Conservation (phyloP, 2,329 filamentous ascomycete genomes). For the Monascus ruber region DNA sequence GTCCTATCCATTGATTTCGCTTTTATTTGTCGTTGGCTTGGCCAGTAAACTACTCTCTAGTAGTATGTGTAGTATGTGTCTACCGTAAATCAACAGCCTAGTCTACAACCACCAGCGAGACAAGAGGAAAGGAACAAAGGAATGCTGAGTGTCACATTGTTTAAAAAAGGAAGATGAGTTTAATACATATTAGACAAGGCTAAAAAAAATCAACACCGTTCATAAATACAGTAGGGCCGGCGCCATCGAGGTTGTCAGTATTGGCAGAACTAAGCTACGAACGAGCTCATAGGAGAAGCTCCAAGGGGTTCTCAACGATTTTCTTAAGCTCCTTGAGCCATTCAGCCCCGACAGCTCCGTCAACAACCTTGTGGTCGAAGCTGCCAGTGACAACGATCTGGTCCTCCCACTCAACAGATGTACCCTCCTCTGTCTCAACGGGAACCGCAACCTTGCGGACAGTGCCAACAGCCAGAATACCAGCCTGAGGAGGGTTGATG, state of each 20-base stretch:
- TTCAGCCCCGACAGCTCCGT: constrained; percentile 90
- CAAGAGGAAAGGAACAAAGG: constrained; percentile 17
- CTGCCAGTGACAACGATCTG: constrained; percentile 90
- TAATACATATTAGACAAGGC: constrained; percentile 26
- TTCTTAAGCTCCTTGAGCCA: constrained; percentile 97
- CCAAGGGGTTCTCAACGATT: constrained; percentile 91
- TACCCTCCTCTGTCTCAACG: constrained; percentile 72
- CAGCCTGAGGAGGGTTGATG: constrained; percentile 96
- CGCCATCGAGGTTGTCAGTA: constrained; percentile 2
- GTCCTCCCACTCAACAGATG: constrained; percentile 81
- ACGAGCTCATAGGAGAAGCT: constrained; percentile 66
- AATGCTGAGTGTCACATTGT: constrained; percentile 1
- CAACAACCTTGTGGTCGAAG: constrained; percentile 98
- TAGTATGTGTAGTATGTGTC: too few relatives aligned
- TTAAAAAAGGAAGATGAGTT: constrained; percentile 14
- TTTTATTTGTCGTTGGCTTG: too few relatives aligned
- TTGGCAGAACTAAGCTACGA: constrained; percentile 4
- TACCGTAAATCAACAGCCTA: too few relatives aligned
- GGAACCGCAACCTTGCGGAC: constrained; percentile 91
- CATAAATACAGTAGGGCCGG: constrained; percentile 4
- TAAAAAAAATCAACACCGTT: constrained; percentile 5
- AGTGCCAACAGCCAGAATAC: constrained; percentile 88
- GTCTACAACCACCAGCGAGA: too few relatives aligned
- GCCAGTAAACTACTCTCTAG: too few relatives aligned
- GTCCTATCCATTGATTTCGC: too few relatives aligned